Evolutionary conservation across 1,139 yeast genomes (phyloP).

Genomic region (Sugiyamaella xylanicola): DNA sequence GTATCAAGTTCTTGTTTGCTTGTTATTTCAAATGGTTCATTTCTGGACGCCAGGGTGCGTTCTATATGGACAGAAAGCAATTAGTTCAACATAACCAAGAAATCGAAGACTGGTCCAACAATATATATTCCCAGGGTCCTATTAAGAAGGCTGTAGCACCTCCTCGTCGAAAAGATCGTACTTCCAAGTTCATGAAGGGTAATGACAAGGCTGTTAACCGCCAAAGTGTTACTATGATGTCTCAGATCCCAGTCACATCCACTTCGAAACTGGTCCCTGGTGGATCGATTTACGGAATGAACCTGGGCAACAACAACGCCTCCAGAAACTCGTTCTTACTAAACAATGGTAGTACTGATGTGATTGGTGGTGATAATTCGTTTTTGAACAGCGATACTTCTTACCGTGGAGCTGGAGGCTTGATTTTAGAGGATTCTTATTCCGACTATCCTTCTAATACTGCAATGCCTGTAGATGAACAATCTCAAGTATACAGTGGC

Average conservation of each 20-base stretch:
- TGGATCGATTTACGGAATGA: constrained; percentile 35
- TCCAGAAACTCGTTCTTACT: constrained; percentile 37
- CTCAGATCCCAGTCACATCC: constrained; percentile 42
- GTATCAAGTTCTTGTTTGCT: constrained; percentile 77
- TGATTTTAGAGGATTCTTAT: constrained; percentile 24
- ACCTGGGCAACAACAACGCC: constrained; percentile 24
- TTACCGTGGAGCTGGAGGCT: constrained; percentile 35
- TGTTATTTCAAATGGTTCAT: constrained; percentile 86
- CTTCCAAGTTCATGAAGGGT: constrained; percentile 31
- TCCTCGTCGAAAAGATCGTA: constrained; percentile 32
- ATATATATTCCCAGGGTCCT: constrained; percentile 56
- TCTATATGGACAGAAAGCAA: constrained; percentile 55
- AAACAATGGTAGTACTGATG: constrained; percentile 22
- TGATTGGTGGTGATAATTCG: constrained; percentile 29
- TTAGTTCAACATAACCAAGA: constrained; percentile 58
- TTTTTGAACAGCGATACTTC: constrained; percentile 35
- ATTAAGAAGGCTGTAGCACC: constrained; percentile 43
- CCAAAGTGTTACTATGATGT: constrained; percentile 41
- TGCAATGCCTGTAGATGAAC: constrained; percentile 17
- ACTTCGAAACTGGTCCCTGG: constrained; percentile 43
- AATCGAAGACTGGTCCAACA: constrained; percentile 79
- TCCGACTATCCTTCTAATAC: constrained; percentile 16
- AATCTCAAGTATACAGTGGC: constrained; percentile 38
- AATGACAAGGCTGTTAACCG: constrained; percentile 30
- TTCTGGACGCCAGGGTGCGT: constrained; percentile 79